phyloP scores from a whole-genome alignment of 257 asterid species.

The Forsythia suspensa region DNA sequence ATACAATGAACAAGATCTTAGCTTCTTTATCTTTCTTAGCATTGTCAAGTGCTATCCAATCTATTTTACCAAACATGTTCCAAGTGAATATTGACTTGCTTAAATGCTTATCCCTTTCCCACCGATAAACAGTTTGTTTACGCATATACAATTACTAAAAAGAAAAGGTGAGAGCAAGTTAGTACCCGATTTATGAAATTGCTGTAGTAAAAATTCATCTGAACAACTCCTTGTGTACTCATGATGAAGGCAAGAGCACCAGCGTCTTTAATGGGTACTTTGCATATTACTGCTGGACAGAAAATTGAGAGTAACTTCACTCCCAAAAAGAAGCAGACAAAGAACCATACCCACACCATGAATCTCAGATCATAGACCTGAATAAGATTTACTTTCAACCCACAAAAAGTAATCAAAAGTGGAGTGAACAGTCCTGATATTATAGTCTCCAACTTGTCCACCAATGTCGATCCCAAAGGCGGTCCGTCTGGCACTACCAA shows the following conservation, averaged over 20 bases:
- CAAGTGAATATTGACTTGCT: too few relatives aligned
- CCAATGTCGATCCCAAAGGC: constrained; percentile 81
- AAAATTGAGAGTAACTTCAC: constrained; percentile 48
- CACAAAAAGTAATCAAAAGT: constrained; percentile 65
- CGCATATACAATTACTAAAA: too few relatives aligned
- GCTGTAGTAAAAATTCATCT: constrained; percentile 62
- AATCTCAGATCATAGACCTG: constrained; percentile 55
- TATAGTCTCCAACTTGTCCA: constrained; percentile 67
- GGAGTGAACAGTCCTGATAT: constrained; percentile 72
- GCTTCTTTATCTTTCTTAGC: neutral
- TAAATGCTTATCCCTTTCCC: too few relatives aligned
- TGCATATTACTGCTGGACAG: constrained; percentile 53
- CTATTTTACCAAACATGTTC: too few relatives aligned
- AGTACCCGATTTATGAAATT: constrained; percentile 36
- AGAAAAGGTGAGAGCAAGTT: neutral
- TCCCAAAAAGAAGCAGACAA: constrained; percentile 22
- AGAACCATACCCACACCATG: constrained; percentile 32
- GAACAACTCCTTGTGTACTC: constrained; percentile 80
- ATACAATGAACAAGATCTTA: neutral
- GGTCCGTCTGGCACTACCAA: constrained; percentile 86
- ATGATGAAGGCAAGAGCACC: constrained; percentile 71
- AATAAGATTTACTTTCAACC: constrained; percentile 61
- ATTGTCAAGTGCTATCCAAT: too few relatives aligned
- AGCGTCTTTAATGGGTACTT: constrained; percentile 74
- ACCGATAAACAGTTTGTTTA: too few relatives aligned